A percentile compares a stretch with the other conserved stretches of the same genome.
Evolutionary conservation across 2,329 filamentous ascomycete genomes (phyloP).

Genomic region (Neonectria coccinea): DNA sequence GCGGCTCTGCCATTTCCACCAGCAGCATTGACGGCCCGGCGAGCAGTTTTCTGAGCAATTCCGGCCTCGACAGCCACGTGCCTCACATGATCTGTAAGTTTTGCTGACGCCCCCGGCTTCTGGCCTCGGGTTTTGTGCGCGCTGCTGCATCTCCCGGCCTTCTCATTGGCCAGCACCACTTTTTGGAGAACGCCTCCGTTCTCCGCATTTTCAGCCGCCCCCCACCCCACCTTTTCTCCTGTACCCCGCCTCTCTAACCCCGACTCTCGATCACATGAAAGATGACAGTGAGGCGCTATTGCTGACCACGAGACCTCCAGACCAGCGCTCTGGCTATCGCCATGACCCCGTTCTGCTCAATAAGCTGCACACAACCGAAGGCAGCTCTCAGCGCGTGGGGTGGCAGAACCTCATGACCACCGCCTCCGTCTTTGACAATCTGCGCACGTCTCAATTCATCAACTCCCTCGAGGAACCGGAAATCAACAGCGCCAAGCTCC

Average conservation of each 20-base stretch:
- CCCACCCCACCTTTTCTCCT: conserved; percentile 34
- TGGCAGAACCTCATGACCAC: conserved; percentile 51
- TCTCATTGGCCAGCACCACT: conserved; percentile 36
- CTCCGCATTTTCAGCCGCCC: conserved; percentile 45
- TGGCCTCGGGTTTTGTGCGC: conserved; percentile 37
- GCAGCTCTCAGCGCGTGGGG: conserved; percentile 39
- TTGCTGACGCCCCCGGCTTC: conserved; percentile 26
- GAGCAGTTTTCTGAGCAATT: conserved; percentile 43
- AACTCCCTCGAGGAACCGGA: conserved; percentile 62
- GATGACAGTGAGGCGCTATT: conserved; percentile 26
- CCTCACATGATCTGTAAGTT: conserved; percentile 63
- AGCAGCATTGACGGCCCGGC: conserved; percentile 47
- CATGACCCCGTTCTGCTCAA: conserved; percentile 48
- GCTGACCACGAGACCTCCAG: conserved; percentile 52
- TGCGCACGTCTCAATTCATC: conserved; percentile 58
- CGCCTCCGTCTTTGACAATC: conserved; percentile 51
- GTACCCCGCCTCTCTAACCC: conserved; percentile 40
- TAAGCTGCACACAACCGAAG: conserved; percentile 46
- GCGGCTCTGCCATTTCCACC: conserved; percentile 49
- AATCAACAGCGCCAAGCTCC: conserved; percentile 59
- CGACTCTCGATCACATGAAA: conserved; percentile 43
- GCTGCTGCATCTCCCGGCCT: conserved; percentile 4
- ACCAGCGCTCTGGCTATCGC: conserved; percentile 54
- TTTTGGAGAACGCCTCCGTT: conserved; percentile 43
- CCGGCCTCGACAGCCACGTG: conserved; percentile 56